Conservation (phyloP, 192 early-diverging fungal genomes). For the Backusella morwellensis region DNA sequence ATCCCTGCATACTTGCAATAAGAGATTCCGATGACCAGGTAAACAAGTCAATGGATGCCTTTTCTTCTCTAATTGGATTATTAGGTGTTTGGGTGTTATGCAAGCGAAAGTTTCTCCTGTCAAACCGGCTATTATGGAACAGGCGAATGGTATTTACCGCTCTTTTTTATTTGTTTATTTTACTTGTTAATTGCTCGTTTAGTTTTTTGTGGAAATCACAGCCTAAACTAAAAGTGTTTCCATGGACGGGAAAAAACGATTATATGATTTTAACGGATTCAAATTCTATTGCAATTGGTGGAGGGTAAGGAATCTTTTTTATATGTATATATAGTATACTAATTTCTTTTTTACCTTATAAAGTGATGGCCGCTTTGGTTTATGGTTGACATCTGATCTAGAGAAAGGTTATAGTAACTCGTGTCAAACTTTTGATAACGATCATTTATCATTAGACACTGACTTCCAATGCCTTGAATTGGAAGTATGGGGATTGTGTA, state of each 20-base stretch:
- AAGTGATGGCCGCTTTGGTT: constrained; percentile 71
- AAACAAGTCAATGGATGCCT: neutral
- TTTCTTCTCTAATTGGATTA: neutral
- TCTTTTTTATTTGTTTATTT: neutral
- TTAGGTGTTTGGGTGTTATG: constrained; percentile 79
- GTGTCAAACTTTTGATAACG: constrained; percentile 81
- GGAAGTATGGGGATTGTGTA: constrained; percentile 32
- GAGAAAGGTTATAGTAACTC: constrained; percentile 62
- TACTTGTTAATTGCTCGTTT: constrained; percentile 59
- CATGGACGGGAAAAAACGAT: constrained; percentile 76
- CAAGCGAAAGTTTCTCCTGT: constrained; percentile 65
- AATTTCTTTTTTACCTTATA: neutral
- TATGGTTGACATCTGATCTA: constrained; percentile 75
- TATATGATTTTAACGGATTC: constrained; percentile 74
- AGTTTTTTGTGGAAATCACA: constrained; percentile 26
- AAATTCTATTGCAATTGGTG: constrained; percentile 77
- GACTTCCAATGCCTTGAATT: constrained; percentile 36
- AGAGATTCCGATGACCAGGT: constrained; percentile 59
- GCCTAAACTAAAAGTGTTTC: constrained; percentile 49
- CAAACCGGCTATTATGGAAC: constrained; percentile 73
- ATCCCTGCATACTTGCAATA: constrained; percentile 66
- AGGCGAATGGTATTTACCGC: constrained; percentile 65
- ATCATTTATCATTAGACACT: constrained; percentile 29
- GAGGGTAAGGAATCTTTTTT: constrained; percentile 44
- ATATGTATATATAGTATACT: neutral